Percentiles rank a stretch among this genome's conserved stretches.
phyloP scores from a whole-genome alignment of 2,329 filamentous ascomycete species.

The Pseudocercospora eumusae region DNA sequence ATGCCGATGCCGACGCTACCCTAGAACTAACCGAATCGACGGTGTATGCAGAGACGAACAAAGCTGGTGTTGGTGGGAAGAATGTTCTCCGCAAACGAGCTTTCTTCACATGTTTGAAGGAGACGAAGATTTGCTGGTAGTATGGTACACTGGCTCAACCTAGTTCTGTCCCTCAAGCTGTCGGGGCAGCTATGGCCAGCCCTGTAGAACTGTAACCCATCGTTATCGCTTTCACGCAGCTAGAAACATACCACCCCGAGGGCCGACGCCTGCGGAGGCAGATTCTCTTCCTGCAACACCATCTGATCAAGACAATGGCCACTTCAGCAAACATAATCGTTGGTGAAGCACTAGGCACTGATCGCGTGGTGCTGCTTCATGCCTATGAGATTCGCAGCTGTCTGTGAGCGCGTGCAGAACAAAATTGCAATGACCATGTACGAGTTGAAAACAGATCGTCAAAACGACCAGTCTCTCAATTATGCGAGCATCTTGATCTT shows the following conservation, averaged over 20 bases:
- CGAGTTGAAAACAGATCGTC: neutral
- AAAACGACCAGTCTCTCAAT: neutral
- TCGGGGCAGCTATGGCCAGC: neutral
- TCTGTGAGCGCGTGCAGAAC: neutral
- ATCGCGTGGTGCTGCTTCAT: neutral
- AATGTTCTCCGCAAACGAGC: neutral
- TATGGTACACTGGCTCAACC: neutral
- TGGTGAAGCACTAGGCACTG: no score
- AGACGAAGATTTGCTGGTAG: neutral
- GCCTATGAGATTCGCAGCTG: neutral
- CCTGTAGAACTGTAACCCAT: neutral
- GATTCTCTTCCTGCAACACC: no score
- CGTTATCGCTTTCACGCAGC: no score
- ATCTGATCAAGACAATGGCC: no score
- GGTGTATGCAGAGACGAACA: neutral
- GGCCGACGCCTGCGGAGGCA: no score
- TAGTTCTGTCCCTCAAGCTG: neutral
- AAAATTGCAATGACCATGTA: neutral
- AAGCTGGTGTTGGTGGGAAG: neutral
- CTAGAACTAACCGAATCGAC: neutral
- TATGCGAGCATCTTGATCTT: neutral
- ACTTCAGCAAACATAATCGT: no score
- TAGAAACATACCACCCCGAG: no score
- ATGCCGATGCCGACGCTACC: constrained; percentile 1
- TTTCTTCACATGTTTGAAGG: neutral